A percentile compares a stretch with the other conserved stretches of the same genome.
phyloP scores from a whole-genome alignment of 768 basidiomycete species.

The Strobilomyces dryophilus region DNA sequence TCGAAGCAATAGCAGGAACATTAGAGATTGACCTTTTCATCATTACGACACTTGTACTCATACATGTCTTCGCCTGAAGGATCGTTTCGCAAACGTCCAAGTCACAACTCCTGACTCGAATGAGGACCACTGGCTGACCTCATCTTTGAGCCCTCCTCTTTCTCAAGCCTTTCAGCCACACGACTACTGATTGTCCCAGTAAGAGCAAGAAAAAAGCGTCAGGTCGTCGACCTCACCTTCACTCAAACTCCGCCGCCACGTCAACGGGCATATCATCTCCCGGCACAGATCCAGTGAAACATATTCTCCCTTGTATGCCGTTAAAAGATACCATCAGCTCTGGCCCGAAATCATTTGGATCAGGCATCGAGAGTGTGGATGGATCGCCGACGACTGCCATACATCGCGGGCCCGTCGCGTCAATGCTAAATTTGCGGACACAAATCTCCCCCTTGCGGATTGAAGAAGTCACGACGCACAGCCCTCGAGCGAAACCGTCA shows the following conservation, averaged over 20 bases:
- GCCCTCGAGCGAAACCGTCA: not conserved
- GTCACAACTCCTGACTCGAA: not conserved
- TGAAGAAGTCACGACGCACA: not conserved
- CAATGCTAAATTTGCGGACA: not conserved
- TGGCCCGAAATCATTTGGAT: not conserved
- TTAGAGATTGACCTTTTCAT: not conserved
- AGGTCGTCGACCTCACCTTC: not conserved
- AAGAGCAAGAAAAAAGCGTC: not conserved
- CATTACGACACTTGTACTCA: not conserved
- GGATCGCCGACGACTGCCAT: not conserved
- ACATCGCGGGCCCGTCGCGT: not conserved
- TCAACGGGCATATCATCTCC: not conserved
- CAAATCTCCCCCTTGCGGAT: not conserved
- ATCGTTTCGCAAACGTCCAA: not conserved
- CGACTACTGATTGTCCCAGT: not conserved
- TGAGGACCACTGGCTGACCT: too few relatives aligned
- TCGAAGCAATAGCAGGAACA: too few relatives aligned
- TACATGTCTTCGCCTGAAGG: not conserved
- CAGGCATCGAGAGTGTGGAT: not conserved
- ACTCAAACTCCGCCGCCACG: not conserved
- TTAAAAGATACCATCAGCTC: not conserved
- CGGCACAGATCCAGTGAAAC: not conserved
- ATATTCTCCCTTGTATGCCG: not conserved
- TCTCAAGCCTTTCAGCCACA: not conserved
- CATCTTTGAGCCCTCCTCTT: not conserved